Evolutionary conservation across 768 basidiomycete genomes (phyloP).

Genomic region (Clavulina sp.): DNA sequence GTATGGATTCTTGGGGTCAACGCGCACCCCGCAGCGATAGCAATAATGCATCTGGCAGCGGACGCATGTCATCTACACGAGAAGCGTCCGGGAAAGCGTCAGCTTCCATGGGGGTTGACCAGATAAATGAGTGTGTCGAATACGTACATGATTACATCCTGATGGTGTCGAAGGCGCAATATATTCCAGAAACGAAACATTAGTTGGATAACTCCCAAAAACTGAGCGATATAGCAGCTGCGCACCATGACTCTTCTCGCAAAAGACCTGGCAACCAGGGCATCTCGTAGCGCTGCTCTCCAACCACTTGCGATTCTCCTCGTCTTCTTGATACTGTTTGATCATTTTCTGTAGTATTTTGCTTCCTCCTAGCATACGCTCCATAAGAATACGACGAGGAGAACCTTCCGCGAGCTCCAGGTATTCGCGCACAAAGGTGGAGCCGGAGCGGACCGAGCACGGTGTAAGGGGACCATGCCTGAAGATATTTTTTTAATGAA

Average conservation of each 20-base stretch:
- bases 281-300: slow-evolving; percentile 41
- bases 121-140: slow-evolving; percentile 14
- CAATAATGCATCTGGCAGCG: slow-evolving; percentile 67
- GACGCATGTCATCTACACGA: slow-evolving; percentile 52
- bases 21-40: slow-evolving; percentile 50
- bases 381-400: slow-evolving; percentile 31
- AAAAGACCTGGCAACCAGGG: slow-evolving; percentile 52
- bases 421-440: slow-evolving; percentile 50
- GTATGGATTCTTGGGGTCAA: slow-evolving; percentile 39
- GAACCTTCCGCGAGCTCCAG: slow-evolving; percentile 38
- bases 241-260: slow-evolving; percentile 24
- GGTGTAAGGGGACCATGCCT: slow-evolving; percentile 71
- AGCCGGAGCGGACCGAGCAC: slow-evolving; percentile 53
- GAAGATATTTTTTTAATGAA: background rate
- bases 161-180: slow-evolving; percentile 12
- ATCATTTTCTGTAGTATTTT: slow-evolving; percentile 44
- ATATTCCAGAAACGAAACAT: slow-evolving; percentile 26
- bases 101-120: slow-evolving; percentile 2
- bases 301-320: slow-evolving; percentile 59
- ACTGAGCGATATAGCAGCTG: background rate
- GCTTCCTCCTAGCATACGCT: slow-evolving; percentile 41
- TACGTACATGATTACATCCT: slow-evolving; percentile 78
- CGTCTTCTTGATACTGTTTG: slow-evolving; percentile 48
- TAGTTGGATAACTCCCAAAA: background rate
- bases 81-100: background rate